Base-by-base conservation (phyloP, 2,329 filamentous ascomycete genomes). In the Fusarium sambucinum region DNA sequence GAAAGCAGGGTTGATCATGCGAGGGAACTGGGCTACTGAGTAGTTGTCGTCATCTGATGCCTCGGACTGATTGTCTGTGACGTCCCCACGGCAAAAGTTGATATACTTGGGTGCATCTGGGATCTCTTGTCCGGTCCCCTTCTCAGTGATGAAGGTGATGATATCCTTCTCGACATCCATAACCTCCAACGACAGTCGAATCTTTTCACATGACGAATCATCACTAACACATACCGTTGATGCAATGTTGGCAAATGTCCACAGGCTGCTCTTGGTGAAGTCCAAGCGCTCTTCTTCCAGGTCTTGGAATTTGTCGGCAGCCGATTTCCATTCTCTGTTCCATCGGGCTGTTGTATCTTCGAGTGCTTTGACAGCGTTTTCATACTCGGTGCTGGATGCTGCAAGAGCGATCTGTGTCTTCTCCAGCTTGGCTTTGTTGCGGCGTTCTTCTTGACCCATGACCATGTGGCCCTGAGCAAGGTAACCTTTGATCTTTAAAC, bases 401-500 rank as follows among this genome's bases (percentile, higher is more conserved):
- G 94, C 94, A 61, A 99, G 87, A 75, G 94, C 96, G 73, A 97
- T 96, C 78, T 99, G 96, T 2, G 96, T 98, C 86, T 99, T 99
- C 80, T 99, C 96, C 42, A 99, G 87, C 80, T 97, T 98, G 23
- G 95, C 94, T 82, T 99, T 99, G 80, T 99, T 99, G 82, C 97
- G 97, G 29, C 96, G 89, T 82, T 99, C 96, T 78, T 99, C 96
- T 74, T 99, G 96, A 16, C 96, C 96, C 96, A 99, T 99, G 59
- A 99, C 96, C 96, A 99, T 99, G 78, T 99, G 96, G 12, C 96
- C 96, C 80, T 99, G 96, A 6, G 96, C 96, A 6, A 99, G 88
- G 76, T 99, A 99, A 38, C 96, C 96, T 80, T 99, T 99, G 79
- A 99, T 98, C 78, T 97, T 96, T 44, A 99, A 85, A 77, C 95